Percentiles rank a stretch among this genome's conserved stretches.
Evolutionary conservation across 83 land plant genomes (phyloP).

Genomic region (Diphasiastrum complanatum): DNA sequence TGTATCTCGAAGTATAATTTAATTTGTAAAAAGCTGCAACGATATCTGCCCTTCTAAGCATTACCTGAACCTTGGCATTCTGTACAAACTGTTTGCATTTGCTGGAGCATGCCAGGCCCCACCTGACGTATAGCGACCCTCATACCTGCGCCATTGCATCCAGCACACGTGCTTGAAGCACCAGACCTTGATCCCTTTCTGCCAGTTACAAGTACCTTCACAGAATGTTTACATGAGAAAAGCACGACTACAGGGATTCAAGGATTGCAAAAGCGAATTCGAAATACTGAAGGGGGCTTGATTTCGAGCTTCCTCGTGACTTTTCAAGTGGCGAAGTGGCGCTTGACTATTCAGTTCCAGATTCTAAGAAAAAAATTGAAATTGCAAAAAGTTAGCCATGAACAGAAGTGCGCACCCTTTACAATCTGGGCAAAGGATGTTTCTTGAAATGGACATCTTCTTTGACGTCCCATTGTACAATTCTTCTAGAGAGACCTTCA

Average conservation of each 20-base stretch:
- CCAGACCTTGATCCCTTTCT: conserved; percentile 12
- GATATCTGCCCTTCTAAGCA: too few species aligned
- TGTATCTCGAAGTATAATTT: not conserved
- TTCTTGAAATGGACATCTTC: conserved; percentile 13
- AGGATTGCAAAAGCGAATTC: not conserved
- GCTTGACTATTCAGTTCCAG: too few species aligned
- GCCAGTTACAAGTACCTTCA: not conserved
- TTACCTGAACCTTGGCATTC: conserved; percentile 13
- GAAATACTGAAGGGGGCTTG: too few species aligned
- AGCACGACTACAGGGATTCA: not conserved
- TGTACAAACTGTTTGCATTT: conserved; percentile 5
- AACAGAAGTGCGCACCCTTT: too few species aligned
- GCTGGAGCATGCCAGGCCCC: conserved; percentile 11
- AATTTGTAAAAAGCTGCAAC: not conserved
- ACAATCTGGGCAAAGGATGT: conserved; percentile 3
- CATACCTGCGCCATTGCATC: conserved; percentile 7
- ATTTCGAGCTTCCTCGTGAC: not conserved
- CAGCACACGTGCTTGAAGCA: conserved; percentile 4
- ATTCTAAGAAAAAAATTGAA: too few species aligned
- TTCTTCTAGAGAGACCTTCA: conserved; percentile 11
- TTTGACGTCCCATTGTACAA: conserved; percentile 5
- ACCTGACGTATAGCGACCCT: conserved; percentile 5
- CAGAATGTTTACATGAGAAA: not conserved
- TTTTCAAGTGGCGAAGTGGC: too few species aligned
- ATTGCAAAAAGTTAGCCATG: too few species aligned